Conservation (phyloP, 345 rosid genomes). For the Toxicodendron radicans region DNA sequence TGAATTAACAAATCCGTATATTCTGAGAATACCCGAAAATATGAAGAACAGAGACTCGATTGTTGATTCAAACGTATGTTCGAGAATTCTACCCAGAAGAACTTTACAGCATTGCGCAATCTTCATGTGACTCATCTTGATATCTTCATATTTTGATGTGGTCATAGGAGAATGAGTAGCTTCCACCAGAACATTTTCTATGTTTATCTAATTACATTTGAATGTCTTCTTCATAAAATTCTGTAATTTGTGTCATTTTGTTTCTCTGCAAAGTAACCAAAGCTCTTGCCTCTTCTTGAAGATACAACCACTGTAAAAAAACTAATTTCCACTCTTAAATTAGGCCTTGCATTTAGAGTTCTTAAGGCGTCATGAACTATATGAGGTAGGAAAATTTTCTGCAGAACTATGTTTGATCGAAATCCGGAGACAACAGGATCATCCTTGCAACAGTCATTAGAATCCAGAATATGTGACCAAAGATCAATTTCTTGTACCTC, state of each 20-base stretch:
- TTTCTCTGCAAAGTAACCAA: not conserved
- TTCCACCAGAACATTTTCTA: conserved; percentile 8
- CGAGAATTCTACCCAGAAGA: not conserved
- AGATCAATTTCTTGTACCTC: no score
- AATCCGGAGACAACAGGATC: no score
- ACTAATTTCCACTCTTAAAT: no score
- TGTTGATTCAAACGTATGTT: not conserved
- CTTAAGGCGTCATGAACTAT: no score
- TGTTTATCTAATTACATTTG: not conserved
- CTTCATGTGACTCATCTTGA: not conserved
- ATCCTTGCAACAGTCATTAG: not conserved
- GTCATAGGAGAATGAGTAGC: not conserved
- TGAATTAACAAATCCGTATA: no score
- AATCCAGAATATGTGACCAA: not conserved
- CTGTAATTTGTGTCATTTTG: not conserved
- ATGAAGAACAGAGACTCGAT: no score
- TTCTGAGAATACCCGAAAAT: no score
- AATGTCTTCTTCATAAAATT: no score
- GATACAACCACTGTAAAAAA: no score
- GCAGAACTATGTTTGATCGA: no score
- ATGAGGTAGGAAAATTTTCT: no score
- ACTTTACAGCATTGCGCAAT: not conserved
- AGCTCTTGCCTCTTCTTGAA: not conserved
- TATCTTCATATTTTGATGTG: not conserved
- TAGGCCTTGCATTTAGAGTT: no score